Percentiles rank a stretch among this genome's conserved stretches.
Evolutionary conservation across 441 rosid genomes (phyloP).

Genomic region (Erodium moschatum): DNA sequence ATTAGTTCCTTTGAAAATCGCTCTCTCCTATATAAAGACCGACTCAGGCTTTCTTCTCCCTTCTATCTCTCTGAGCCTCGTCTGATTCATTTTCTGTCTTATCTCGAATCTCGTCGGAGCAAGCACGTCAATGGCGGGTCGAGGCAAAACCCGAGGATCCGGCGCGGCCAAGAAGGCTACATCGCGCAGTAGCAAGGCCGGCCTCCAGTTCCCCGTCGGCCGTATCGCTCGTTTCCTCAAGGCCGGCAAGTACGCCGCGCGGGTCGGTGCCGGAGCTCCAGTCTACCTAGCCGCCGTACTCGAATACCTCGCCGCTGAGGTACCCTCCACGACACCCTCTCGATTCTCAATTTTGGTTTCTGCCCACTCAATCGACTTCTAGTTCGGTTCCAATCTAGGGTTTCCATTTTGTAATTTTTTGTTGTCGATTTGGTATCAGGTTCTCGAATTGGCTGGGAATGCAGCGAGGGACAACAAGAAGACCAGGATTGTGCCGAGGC

Average conservation of each 20-base stretch:
- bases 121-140: no score
- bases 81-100: no score
- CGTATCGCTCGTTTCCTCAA: slow-evolving; percentile 88
- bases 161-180: slow-evolving; percentile 51
- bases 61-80: no score
- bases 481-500: slow-evolving; percentile 81
- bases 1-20: no score
- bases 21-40: no score
- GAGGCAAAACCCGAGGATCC: no score
- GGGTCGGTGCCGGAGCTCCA: slow-evolving; percentile 95
- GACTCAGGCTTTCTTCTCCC: no score
- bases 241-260: slow-evolving; percentile 94
- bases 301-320: slow-evolving; percentile 90
- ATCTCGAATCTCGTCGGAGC: no score
- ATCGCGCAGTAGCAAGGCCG: slow-evolving; percentile 91
- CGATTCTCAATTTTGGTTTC: no score
- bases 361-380: no score
- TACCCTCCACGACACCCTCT: slow-evolving; percentile 3
- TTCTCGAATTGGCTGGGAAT: slow-evolving; percentile 85
- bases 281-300: slow-evolving; percentile 92
- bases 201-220: slow-evolving; percentile 87
- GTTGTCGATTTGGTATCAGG: slow-evolving; percentile 28
- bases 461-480: slow-evolving; percentile 94
- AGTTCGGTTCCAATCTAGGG: no score
- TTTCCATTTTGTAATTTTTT: no score